Evolutionary conservation across 345 rosid genomes (phyloP), one percentile per base, ranked within the genome.

Genomic region (Iberis pinnata): DNA sequence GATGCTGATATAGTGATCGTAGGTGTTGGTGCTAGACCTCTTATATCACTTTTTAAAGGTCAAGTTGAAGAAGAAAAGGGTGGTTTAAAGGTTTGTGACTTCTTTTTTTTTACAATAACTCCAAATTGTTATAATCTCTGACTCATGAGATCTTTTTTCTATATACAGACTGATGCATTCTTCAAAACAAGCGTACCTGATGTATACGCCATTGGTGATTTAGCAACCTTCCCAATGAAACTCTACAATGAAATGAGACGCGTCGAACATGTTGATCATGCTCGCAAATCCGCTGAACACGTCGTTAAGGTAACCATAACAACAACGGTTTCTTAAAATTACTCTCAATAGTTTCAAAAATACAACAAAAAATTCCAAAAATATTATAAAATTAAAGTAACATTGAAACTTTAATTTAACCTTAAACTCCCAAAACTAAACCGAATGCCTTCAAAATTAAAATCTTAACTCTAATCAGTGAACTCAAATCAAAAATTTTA

Each of bases 221-320:
- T 88, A 46, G 96, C 88, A 33, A 81, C 86, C 37, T 92, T 88
- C 71, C 93, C 96, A 0, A 8, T 88, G 84, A 88, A 92, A 77
- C 54, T 88, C 57, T 92, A 76, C 67, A 66, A 71, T 4, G 96
- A 92, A 1, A 58, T 76, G 17, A 81, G 98, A 70, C 81, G 98
- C 53, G 95, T 92, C 43, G 98, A 92, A 47, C 98, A 88, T 38
- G 96, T 92, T 46, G 98, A 92, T 53, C 98, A 92, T 70, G 84
- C 98, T 57, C 95, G 96, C 26, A 87, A 85, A 71, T 88, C 98
- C 5, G 96, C 98, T 37, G 93, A 92, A 79, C 96, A 88, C 26
- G 89, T 90, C 38, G 98, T 87, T 9, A 84, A 84, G 84, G 97
- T 65, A 57, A 22, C 25, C 3, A 22, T 6, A 43, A 49, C 9